Evolutionary conservation across 257 asterid species (phyloP), one percentile per base, ranked within the genome.

Genomic region (Linaria vulgaris): DNA sequence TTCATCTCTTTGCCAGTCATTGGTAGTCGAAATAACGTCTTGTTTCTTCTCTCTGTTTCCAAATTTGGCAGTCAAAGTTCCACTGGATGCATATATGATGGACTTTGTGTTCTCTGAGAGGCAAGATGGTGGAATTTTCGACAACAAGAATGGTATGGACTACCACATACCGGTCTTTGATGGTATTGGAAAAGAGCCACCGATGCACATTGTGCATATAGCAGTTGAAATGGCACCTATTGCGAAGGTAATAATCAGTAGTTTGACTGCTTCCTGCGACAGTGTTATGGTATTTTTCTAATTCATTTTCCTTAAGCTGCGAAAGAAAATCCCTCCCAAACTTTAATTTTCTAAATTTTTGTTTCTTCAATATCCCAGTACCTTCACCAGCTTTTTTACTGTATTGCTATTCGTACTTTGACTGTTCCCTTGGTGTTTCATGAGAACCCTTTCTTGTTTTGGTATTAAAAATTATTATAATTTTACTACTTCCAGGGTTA

Each of bases 211-310:
- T 75, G 96, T 94, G 56, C 99, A 94, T 76, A 77, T 94, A 76
- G 80, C 96, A 41, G 95, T 90, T 43, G 99, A 94, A 83, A 90
- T 94, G 99, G 99, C 99, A 5, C 97, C 99, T 61, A 85, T 94
- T 77, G 97, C 99, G 22, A 94, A 94, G 99, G 99, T 85, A 77
- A 57, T 58, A 51, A 69, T 61, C 49, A 49, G 23, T 61, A 61
- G 27, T 10, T 61, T 37, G 34, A 55, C 52, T 47, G 59, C 30
- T 50, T 67, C 54, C 19, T 54, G 12, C 49, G 51, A 30, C 38
- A 48, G 22, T 52, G 20, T 37, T 39, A 22, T 25, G 31, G 52
- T 61, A 16, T 49, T 38, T 34, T n/a, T 12, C 20, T 51, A 47
- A 23, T 68, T 59, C 55, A 39, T 27, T 46, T 55, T 48, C 31